Evolutionary conservation across 345 rosid genomes (phyloP), one percentile per base, ranked within the genome.

Genomic region (Tarenaya hassleriana): DNA sequence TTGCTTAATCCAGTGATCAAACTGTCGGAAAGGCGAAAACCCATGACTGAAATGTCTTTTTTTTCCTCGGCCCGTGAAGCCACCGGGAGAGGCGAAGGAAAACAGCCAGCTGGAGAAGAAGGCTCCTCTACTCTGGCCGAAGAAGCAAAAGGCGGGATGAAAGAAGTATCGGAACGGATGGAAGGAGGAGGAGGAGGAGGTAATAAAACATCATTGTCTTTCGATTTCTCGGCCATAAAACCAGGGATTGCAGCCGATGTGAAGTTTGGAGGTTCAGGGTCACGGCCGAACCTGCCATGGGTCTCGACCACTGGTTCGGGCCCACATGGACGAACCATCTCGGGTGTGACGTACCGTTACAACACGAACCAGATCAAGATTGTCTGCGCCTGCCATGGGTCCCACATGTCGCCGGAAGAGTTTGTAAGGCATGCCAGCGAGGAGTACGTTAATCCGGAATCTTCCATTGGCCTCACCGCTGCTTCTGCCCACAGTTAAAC

Each of bases 341-440:
- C 96, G 0, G 98, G 98, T 45, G 98, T 92, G 11, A 77, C 96
- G 9, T 92, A 92, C 66, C 67, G 71, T 56, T 92, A 47, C 80
- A 84, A 74, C 7, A 58, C 80, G 8, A 81, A 74, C 71, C 95
- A 79, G 68, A 78, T 92, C 51, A 76, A 66, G 70, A 88, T 92
- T 7, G 98, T 92, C 9, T 92, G 98, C 17, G 98, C 96, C 62
- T 92, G 98, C 60, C 98, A 92, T n/a, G 78, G 98, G 49, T 53
- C 64, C 3, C 98, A 92, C 57, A 75, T 88, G 98, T 75, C 82
- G 21, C 97, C 94, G 0, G 97, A 92, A 66, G 98, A 92, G 69
- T 92, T 92, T 75, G 81, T 85, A 16, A 64, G 77, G 41, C 98
- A 92, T 34, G 98, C 98, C 41, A 83, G 76, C 9, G 94, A 85